Percentiles rank a stretch among this genome's conserved stretches.
These are phyloP conservation scores for Daedalea quercina DNA, from an alignment of 768 basidiomycete genomes.

Conservation along the genomic window DNA sequence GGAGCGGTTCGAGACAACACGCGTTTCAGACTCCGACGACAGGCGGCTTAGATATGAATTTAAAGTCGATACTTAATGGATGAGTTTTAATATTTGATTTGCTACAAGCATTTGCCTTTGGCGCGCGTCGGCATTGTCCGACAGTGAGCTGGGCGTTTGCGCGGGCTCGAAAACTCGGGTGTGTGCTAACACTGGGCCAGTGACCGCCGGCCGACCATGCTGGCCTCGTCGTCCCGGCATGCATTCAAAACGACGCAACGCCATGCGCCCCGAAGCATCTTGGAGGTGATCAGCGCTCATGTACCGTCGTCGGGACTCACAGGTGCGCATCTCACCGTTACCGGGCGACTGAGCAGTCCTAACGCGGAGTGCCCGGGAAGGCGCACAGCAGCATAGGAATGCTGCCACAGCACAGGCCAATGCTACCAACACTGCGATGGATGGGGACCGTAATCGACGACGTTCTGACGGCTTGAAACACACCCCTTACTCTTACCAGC, in stretches of 20 bases:
- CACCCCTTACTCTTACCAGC: constrained; percentile 23
- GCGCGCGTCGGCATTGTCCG: not conserved
- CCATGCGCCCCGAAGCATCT: not conserved
- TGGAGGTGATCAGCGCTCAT: not conserved
- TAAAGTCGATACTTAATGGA: no score
- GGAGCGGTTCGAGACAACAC: constrained; percentile 6
- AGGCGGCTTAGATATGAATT: no score
- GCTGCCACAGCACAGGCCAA: constrained; percentile 1
- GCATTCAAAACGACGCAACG: constrained; percentile 11
- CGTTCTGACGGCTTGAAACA: not conserved
- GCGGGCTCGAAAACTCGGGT: not conserved
- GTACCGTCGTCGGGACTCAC: not conserved
- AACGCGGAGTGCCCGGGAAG: not conserved
- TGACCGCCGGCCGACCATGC: constrained; percentile 10
- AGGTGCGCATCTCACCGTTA: not conserved
- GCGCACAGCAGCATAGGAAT: constrained; percentile 7
- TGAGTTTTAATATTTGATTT: no score
- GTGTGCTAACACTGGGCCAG: not conserved
- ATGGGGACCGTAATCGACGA: not conserved
- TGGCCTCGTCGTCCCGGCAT: constrained; percentile 21
- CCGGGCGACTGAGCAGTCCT: not conserved
- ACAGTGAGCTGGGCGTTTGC: not conserved
- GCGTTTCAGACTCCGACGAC: not conserved
- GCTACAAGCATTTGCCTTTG: no score
- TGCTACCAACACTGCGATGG: not conserved